These are phyloP conservation scores for Colletotrichum siamense DNA, from an alignment of 2,329 filamentous ascomycete genomes.

Conservation along the genomic window DNA sequence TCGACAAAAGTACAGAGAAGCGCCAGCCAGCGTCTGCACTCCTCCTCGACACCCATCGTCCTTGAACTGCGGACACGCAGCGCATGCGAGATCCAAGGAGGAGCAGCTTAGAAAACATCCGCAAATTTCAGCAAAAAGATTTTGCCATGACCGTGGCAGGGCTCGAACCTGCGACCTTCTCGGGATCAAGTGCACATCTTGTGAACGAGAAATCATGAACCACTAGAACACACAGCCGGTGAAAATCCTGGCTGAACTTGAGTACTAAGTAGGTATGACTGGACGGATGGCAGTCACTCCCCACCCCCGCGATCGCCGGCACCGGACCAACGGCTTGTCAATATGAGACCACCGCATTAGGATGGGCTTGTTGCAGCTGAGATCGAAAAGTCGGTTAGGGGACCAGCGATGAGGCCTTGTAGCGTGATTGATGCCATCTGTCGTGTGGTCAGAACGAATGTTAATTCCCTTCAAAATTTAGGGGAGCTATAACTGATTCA, in stretches of 20 bases:
- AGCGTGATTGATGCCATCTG: not conserved
- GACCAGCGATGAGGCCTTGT: not conserved
- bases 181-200: not conserved
- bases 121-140: not conserved
- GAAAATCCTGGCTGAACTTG: fast-evolving
- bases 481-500: not conserved
- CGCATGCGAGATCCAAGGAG: not conserved
- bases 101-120: fast-evolving
- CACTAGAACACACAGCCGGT: not conserved
- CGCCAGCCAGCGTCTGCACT: not conserved
- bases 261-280: fast-evolving
- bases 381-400: not conserved
- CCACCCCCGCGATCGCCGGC: not conserved
- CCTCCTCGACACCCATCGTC: fast-evolving
- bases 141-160: not conserved
- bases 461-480: not conserved
- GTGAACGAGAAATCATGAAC: not conserved
- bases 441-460: not conserved
- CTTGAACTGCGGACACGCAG: not conserved
- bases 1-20: not conserved
- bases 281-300: fast-evolving
- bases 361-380: not conserved
- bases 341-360: not conserved
- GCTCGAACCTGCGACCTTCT: not conserved
- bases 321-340: fast-evolving